phyloP scores from a whole-genome alignment of 169 alveolate genomes.

The Cryptosporidium meleagridis region DNA sequence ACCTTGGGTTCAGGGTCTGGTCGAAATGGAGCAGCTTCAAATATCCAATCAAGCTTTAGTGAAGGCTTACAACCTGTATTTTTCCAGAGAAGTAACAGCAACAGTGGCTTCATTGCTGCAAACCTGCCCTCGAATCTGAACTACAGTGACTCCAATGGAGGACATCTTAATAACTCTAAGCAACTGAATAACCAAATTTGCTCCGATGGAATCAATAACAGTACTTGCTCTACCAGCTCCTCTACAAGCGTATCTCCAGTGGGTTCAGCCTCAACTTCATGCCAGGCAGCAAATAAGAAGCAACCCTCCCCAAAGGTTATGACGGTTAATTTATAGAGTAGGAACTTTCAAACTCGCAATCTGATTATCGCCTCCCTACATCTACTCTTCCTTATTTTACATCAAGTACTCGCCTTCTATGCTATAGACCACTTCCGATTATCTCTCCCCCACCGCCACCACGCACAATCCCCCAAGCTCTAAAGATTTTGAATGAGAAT shows the following conservation, averaged over 20 bases:
- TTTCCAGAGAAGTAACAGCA: slow-evolving; percentile 11
- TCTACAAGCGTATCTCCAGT: slow-evolving; percentile 2
- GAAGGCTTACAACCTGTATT: slow-evolving; percentile 5
- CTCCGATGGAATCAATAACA: background rate
- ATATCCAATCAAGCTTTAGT: background rate
- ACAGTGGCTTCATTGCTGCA: background rate
- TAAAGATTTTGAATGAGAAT: background rate
- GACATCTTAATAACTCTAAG: background rate
- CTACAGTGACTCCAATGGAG: background rate
- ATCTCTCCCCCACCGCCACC: background rate
- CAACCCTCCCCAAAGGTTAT: background rate
- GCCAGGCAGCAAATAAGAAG: slow-evolving; percentile 3
- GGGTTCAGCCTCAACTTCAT: background rate
- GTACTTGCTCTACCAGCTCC: background rate
- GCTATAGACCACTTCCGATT: background rate
- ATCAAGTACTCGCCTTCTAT: background rate
- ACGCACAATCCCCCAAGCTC: background rate
- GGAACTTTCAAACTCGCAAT: background rate
- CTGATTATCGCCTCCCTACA: background rate
- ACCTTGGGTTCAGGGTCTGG: background rate
- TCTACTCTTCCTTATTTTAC: no score
- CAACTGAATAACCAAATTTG: background rate
- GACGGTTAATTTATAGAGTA: background rate
- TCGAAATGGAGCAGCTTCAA: background rate
- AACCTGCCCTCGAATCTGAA: background rate